A percentile compares a stretch with the other conserved stretches of the same genome.
phyloP scores from a whole-genome alignment of 192 early-diverging fungal genomes.

The Backusella luteola region DNA sequence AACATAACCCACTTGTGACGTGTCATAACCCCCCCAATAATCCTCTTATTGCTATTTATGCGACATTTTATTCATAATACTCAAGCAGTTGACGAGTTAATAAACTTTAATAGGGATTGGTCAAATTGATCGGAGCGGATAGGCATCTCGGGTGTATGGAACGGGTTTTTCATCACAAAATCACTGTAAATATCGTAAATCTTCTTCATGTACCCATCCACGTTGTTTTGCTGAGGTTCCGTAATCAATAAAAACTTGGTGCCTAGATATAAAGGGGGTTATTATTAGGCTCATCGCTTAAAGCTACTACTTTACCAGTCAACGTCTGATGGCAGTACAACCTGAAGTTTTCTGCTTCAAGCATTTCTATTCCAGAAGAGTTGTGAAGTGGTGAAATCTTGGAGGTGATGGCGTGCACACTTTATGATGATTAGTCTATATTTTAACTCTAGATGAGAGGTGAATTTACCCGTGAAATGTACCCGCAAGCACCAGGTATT shows the following conservation, averaged over 20 bases:
- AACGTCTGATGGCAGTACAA: constrained; percentile 92
- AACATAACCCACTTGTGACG: no score
- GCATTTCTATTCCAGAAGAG: constrained; percentile 87
- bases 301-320: constrained; percentile 58
- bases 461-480: constrained; percentile 87
- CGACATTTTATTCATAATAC: not conserved
- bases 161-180: constrained; percentile 99
- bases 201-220: constrained; percentile 59
- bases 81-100: constrained; percentile 41
- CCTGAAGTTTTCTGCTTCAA: constrained; percentile 90
- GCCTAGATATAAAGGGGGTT: constrained; percentile 36
- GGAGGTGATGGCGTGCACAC: constrained; percentile 94
- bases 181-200: constrained; percentile 92
- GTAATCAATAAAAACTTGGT: constrained; percentile 94
- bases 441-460: not conserved
- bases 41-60: no score
- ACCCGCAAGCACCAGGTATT: constrained; percentile 96
- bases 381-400: constrained; percentile 82
- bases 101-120: constrained; percentile 65
- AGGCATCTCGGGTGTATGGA: constrained; percentile 98
- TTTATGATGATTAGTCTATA: constrained; percentile 18
- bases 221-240: constrained; percentile 72
- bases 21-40: no score
- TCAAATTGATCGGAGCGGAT: constrained; percentile 97
- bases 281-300: no score